Conservation (phyloP, 331 rosid genomes). For the Quercus lobata region DNA sequence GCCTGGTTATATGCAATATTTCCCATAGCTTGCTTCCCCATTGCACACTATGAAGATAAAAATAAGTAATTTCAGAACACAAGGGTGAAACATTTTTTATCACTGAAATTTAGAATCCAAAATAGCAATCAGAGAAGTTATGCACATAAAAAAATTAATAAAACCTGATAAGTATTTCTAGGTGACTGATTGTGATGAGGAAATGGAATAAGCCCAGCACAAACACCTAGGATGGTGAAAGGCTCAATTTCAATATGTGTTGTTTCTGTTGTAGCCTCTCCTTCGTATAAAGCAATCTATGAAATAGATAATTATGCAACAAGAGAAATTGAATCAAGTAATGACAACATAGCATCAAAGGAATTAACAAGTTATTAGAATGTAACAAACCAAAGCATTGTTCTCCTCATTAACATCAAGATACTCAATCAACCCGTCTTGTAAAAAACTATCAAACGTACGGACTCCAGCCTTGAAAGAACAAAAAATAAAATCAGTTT, state of each 20-base stretch:
- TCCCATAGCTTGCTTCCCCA: slow-evolving; percentile 99
- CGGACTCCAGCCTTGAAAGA: slow-evolving; percentile 76
- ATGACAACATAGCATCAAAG: slow-evolving; percentile 13
- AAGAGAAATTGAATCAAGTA: no score
- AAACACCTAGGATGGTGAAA: no score
- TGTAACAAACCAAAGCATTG: slow-evolving; percentile 78
- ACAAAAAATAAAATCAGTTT: slow-evolving; percentile 9
- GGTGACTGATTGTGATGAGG: no score
- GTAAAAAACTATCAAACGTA: slow-evolving; percentile 74
- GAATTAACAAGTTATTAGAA: slow-evolving; percentile 3
- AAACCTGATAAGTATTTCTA: slow-evolving; percentile 96
- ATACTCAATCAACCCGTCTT: slow-evolving; percentile 86
- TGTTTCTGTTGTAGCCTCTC: no score
- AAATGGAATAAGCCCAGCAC: no score
- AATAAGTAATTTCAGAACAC: slow-evolving; percentile 10
- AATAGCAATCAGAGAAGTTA: neutral
- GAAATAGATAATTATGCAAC: no score
- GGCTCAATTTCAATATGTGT: no score
- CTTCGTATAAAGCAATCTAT: no score
- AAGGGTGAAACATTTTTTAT: neutral
- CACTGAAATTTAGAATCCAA: slow-evolving; percentile 2
- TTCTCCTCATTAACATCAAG: slow-evolving; percentile 97
- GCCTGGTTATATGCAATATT: slow-evolving; percentile 93
- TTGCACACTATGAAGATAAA: slow-evolving; percentile 64
- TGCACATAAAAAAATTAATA: neutral